Base-by-base conservation (phyloP, 2,329 filamentous ascomycete genomes). In the Aspergillus sp. region DNA sequence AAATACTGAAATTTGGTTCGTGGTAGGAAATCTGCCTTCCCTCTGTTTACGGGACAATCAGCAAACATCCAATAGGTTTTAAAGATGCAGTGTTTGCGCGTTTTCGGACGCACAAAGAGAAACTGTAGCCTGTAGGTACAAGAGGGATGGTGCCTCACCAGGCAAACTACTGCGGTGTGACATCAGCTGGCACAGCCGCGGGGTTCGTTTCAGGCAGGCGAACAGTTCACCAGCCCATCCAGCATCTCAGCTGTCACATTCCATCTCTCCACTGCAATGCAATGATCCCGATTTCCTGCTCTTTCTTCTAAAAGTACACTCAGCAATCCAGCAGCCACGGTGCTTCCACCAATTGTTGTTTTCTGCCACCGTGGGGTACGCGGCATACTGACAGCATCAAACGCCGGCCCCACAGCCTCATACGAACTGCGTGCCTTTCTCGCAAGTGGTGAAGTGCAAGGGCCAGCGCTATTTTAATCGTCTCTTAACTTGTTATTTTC, bases 121-220 rank as follows among this genome's bases (percentile, higher is more conserved):
- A 27, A 31, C 15, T 37, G 27, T 19, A 23, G 31, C 23, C 49
- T 44, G 49, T 24, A 47, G 17, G 50, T 46, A 46, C 44, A 17
- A 46, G 31, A 27, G 44, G 44, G n/a, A 31, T 14, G 12, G 19
- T 46, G 54, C 54, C 56, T 57, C 37, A 48, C 45, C 39, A 52
- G 51, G 47, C 48, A 60, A 51, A 6, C 83, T 87, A 59, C 56
- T 64, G 60, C 58, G 59, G 64, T 60, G 65, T 69, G 68, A 71
- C 68, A 71, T 71, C 68, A 71, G 66, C 64, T 62, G 57, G 60
- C 52, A 47, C 58, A 63, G 62, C 62, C 65, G 66, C 65, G 64
- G 66, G 67, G 64, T 66, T 46, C 55, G 44, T 52, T 58, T 57
- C 58, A 60, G 53, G 43, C 57, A 52, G 57, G 35, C 35, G 35